Evolutionary conservation across 1,139 yeast genomes (phyloP).

Genomic region (Pneumocystis wakefieldiae): DNA sequence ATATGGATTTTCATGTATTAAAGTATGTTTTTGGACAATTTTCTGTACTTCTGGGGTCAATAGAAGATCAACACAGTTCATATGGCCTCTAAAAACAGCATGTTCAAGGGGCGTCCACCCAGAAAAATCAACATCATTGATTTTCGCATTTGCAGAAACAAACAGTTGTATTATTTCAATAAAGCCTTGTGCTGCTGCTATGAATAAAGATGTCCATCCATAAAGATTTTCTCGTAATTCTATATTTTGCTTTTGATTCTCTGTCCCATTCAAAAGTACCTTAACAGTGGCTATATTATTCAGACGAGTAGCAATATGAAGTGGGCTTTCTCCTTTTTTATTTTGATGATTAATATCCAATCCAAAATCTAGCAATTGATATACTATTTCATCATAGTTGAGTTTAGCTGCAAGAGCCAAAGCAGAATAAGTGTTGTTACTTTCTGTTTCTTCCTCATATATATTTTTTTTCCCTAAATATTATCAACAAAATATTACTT

Average conservation of each 20-base stretch:
- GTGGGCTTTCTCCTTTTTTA: conserved; percentile 58
- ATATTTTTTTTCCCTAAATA: neutral
- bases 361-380: conserved; percentile 41
- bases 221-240: conserved; percentile 65
- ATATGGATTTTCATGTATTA: conserved; percentile 1
- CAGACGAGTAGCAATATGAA: conserved; percentile 63
- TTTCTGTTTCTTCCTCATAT: neutral
- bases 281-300: conserved; percentile 42
- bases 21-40: conserved; percentile 3
- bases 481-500: neutral
- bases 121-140: conserved; percentile 53
- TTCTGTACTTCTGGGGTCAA: conserved; percentile 27
- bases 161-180: conserved; percentile 42
- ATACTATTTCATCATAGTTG: conserved; percentile 43
- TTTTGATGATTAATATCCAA: conserved; percentile 54
- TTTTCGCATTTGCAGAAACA: conserved; percentile 38
- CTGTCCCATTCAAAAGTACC: conserved; percentile 31
- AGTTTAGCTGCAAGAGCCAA: conserved; percentile 44
- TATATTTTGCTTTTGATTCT: conserved; percentile 45
- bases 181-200: conserved; percentile 80
- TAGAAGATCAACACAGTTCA: conserved; percentile 49
- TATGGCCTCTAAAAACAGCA: conserved; percentile 80
- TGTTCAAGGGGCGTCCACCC: conserved; percentile 98
- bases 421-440: neutral
- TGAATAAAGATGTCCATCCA: conserved; percentile 92